Base-by-base conservation (phyloP, 192 early-diverging fungal species). In the Chytriomyces confervae region DNA sequence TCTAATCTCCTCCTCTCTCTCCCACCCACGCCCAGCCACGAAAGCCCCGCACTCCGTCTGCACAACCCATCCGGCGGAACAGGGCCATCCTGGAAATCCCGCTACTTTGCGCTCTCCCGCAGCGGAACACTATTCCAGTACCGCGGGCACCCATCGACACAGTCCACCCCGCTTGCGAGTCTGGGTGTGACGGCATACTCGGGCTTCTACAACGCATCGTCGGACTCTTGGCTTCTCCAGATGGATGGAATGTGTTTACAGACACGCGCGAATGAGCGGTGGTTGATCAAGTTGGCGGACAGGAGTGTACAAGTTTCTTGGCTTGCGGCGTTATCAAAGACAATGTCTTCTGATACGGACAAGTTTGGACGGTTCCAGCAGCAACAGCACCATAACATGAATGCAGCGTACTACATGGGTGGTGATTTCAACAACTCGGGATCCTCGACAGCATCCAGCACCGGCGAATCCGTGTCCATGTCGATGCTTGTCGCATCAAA, bases 41-140 rank as follows among this genome's bases (percentile, higher is more conserved):
- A n/a, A 18, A 61, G 18, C 18, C 16, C 57, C 16, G 57, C 57
- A 18, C 57, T 24, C 1, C 64, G 27, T 65, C 64, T 65, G 64
- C 16, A 13, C 64, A 65, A 36, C 36, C 36, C 36, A 36, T 36
- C 36, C 36, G 36, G 36, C 4, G 36, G 36, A 36, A 36, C 36
- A 36, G 36, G 36, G 4, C 36, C 53, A 69, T 18, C 16, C 8
- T 69, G 67, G 67, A 69, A 48, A 24, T 8, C 16, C 47, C 67
- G 67, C 27, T 69, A 69, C 47, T 69, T 69, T 69, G 43, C 47
- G 0, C 67, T 69, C 67, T 9, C 43, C 13, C 43, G 16, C 13
- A 44, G 16, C 24, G 36, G 16, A 13, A 36, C 16, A 1, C 44
- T 69, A 18, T 49, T 36, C 48, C 27, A 47, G 4, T 69, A 47